These are phyloP conservation scores for Botrytis byssoidea DNA, from an alignment of 2,329 filamentous ascomycete species.

Conservation along the genomic window DNA sequence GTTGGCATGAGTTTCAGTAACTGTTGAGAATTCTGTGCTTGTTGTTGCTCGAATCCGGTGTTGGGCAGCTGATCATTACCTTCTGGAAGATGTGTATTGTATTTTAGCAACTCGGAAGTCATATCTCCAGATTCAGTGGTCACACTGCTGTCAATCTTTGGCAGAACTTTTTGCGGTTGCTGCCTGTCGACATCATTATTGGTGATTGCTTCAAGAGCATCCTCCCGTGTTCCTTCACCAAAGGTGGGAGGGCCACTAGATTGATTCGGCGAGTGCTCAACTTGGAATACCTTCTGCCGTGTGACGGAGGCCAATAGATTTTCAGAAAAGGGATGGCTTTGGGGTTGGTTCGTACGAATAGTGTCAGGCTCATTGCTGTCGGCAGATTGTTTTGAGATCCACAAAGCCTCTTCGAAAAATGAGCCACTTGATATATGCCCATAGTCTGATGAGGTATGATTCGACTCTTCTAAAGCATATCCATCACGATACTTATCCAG, in stretches of 20 bases:
- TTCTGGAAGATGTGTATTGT: neutral
- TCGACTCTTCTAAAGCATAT: neutral
- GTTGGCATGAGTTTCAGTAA: neutral
- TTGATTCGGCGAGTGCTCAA: neutral
- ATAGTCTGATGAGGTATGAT: slow-evolving; percentile 15
- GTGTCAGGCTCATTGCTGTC: neutral
- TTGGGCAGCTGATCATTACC: neutral
- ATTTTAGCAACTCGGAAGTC: neutral
- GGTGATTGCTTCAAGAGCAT: neutral
- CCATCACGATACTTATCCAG: neutral
- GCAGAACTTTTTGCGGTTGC: neutral
- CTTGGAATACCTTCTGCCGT: neutral
- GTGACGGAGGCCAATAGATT: neutral
- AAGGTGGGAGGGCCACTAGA: slow-evolving; percentile 20
- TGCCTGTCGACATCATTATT: neutral
- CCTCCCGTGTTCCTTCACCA: slow-evolving; percentile 13
- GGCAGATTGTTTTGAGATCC: slow-evolving; percentile 16
- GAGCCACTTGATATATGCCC: neutral
- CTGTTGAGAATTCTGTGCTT: neutral
- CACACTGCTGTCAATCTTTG: neutral
- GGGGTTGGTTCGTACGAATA: neutral
- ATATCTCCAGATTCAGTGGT: neutral
- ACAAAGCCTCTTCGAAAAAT: slow-evolving; percentile 25
- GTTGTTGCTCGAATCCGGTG: neutral
- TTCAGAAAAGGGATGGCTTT: neutral